Conservation (phyloP, 2,329 filamentous ascomycete genomes). For the Dactylellina leptospora region DNA sequence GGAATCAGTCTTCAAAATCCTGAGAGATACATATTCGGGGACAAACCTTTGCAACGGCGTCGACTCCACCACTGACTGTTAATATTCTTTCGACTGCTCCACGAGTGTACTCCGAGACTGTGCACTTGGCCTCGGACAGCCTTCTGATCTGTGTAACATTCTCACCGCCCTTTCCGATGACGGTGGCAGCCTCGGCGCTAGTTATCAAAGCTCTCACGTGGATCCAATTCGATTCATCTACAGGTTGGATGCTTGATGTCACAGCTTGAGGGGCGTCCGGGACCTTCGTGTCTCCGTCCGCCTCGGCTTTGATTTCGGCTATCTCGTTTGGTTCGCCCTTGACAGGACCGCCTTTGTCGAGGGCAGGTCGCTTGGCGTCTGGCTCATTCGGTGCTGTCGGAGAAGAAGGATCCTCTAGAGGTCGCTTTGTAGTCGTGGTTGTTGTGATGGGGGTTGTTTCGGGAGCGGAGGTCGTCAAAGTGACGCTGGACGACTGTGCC, state of each 20-base stretch:
- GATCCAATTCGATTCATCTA: slow-evolving; percentile 92
- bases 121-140: slow-evolving; percentile 96
- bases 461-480: slow-evolving; percentile 62
- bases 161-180: slow-evolving; percentile 98
- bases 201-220: slow-evolving; percentile 97
- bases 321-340: slow-evolving; percentile 68
- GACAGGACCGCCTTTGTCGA: slow-evolving; percentile 79
- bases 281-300: slow-evolving; percentile 74
- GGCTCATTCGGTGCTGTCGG: slow-evolving; percentile 92
- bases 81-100: slow-evolving; percentile 97
- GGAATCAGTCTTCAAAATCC: slow-evolving; percentile 1
- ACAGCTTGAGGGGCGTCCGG: slow-evolving; percentile 64
- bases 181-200: slow-evolving; percentile 94
- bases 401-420: slow-evolving; percentile 94
- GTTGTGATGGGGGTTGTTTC: slow-evolving; percentile 61
- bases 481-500: slow-evolving; percentile 40
- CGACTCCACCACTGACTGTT: slow-evolving; percentile 94
- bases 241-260: slow-evolving; percentile 68
- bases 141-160: slow-evolving; percentile 97
- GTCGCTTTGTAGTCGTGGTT: slow-evolving; percentile 80
- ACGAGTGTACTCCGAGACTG: slow-evolving; percentile 96
- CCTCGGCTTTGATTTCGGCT: slow-evolving; percentile 65
- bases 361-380: slow-evolving; percentile 93
- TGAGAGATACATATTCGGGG: not conserved
- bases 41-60: slow-evolving; percentile 92